Conservation (phyloP, 176 grass and related monocot species). For the Cenchrus americanus region DNA sequence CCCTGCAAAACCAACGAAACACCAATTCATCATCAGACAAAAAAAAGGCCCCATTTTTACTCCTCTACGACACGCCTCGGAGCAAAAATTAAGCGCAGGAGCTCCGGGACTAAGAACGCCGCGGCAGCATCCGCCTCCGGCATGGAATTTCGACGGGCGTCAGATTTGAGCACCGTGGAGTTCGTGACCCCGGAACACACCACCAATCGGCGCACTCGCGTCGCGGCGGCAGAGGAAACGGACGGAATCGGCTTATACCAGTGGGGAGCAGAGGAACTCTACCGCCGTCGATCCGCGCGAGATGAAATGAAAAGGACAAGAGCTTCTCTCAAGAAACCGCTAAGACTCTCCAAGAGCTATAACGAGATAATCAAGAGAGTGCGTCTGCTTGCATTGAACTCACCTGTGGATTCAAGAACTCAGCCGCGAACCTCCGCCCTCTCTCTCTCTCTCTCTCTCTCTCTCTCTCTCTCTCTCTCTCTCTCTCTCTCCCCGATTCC, state of each 20-base stretch:
- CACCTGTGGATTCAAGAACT: constrained; percentile 42
- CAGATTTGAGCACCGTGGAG: not conserved
- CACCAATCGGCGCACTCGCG: not conserved
- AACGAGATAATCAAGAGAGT: not conserved
- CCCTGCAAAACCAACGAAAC: not conserved
- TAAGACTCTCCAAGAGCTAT: not conserved
- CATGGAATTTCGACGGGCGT: not conserved
- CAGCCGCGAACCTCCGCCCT: not conserved
- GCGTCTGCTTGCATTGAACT: constrained; percentile 15
- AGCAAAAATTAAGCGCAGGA: not conserved
- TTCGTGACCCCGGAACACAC: not conserved
- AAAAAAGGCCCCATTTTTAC: not conserved
- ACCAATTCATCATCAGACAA: not conserved
- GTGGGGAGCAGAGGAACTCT: not conserved
- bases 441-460: not conserved
- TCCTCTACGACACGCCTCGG: not conserved
- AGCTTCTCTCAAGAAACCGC: not conserved
- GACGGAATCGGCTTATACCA: not conserved
- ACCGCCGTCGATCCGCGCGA: not conserved
- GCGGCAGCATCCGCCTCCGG: not conserved
- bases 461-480: constrained; percentile 6
- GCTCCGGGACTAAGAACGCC: not conserved
- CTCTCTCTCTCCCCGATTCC: constrained; percentile 1
- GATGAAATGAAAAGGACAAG: not conserved
- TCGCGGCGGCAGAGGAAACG: not conserved